Evolutionary conservation across 768 basidiomycete genomes (phyloP), one percentile per base, ranked within the genome.

Genomic region (Trametes sanguinea): DNA sequence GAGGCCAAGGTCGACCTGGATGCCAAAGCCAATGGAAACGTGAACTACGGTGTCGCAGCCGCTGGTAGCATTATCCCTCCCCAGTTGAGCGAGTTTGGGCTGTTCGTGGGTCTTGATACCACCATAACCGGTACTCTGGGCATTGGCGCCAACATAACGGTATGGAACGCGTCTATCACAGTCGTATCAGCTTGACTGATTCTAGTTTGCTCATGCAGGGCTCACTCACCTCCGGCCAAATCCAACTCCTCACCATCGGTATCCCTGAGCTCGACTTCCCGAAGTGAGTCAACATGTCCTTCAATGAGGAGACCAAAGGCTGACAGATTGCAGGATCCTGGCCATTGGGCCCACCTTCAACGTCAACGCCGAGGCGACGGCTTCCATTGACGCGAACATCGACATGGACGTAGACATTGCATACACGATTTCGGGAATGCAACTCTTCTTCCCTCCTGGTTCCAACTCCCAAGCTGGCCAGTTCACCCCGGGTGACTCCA

Each of bases 241-340:
- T 81, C 54, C 66, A 69, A 14, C 66, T 85, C 11, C 73, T 80
- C 43, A 68, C 76, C 51, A 63, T 78, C 35, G 79, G 79, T 1
- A 73, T 85, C 57, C 80, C 80, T 1, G 82, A 80, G 6, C 73
- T 84, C 16, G 77, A 80, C 65, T 77, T 84, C 69, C 81, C 82
- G 45, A 81, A 78, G 80, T 81, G 69, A 13, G 74, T 66, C 11
- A n/a, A 6, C 6, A 11, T 39, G 14, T 51, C 4, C 2, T 22
- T 6, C n/a, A 32, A 22, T 22, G 22, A 9, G 52, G 42, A 29
- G 11, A 43, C 17, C 13, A n/a, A 16, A 8, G 27, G 6, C 51
- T 58, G 22, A 53, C n/a, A 27, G 27, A 2, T 2, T 8, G 9
- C 37, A 81, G 82, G 3, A 75, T 85, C 51, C 65, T 85, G 37